Evolutionary conservation across 202 grass and related monocot species (phyloP), one percentile per base, ranked within the genome.

Genomic region (Zoysia matrella): DNA sequence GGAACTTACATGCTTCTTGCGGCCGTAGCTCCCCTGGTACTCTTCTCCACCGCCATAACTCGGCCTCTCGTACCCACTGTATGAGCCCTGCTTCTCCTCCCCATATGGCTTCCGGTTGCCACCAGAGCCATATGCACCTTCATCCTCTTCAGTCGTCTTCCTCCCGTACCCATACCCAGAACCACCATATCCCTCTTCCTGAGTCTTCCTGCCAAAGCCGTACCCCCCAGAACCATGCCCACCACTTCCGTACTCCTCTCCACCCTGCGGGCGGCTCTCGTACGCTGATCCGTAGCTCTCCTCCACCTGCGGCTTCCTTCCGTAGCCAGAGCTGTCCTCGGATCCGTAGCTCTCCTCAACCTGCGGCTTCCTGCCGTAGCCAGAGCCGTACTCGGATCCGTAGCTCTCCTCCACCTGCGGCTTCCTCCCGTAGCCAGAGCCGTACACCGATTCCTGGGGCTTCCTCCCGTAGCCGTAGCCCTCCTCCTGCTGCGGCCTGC

Each of bases 1-100:
- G 45, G 69, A 73, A 69, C 90, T 94, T 54, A 93, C 95, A 68
- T 91, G 77, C 71, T 92, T 94, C 87, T 89, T 86, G 75, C 84
- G 88, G 54, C 90, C 88, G 16, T 93, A 88, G 56, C 82, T 81
- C 69, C 80, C 93, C 45, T 53, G 41, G 50, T 81, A 63, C 47
- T 91, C 87, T 0, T 84, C 85, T 4, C 64, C 80, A 0, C 74
- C 84, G 15, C 88, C 89, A 46, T 77, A 88, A 71, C 79, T 89
- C 2, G 84, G 85, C 67, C 42, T 88, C 52, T 85, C 73, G 8
- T 86, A 85, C 14, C 60, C 86, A 46, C 80, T 73, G 44, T 80
- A 87, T 0, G 68, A 78, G 7, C 47, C 84, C 73, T 78, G 77
- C 0, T 44, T 84, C 76, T 88, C 85, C 68, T 82, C 72, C 40